Evolutionary conservation across 2,329 filamentous ascomycete species (phyloP).

Genomic region (Falciphora oryzae): DNA sequence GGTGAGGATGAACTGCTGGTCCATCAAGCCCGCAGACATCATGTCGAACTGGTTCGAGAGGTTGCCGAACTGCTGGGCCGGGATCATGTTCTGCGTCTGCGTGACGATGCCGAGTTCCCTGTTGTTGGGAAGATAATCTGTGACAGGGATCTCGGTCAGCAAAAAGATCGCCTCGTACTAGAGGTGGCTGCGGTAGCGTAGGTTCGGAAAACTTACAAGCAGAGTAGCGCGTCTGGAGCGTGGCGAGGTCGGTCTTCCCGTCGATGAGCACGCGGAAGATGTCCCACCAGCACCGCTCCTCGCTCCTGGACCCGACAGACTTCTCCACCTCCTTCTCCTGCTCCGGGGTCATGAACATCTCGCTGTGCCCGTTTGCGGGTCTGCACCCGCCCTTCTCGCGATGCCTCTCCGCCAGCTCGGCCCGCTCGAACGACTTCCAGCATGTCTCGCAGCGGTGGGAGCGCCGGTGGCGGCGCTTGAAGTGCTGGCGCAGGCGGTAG

Average conservation of each 20-base stretch:
- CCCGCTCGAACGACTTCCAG: conserved; percentile 7
- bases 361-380: not conserved
- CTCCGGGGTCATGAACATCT: conserved; percentile 7
- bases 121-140: not conserved
- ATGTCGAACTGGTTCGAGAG: not conserved
- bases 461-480: conserved; percentile 7
- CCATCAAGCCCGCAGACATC: not conserved
- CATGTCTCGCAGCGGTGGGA: conserved; percentile 7
- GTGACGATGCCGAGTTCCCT: too few relatives aligned
- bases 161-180: not conserved
- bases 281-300: conserved; percentile 11
- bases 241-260: not conserved
- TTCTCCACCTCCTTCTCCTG: conserved; percentile 9
- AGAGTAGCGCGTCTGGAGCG: conserved; percentile 4
- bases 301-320: not conserved
- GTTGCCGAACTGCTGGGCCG: not conserved
- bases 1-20: not conserved
- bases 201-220: conserved; percentile 1
- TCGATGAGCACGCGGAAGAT: conserved; percentile 5
- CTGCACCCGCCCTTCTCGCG: not conserved
- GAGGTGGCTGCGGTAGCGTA: not conserved
- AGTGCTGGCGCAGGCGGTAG: conserved; percentile 10
- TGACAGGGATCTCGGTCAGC: not conserved
- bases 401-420: not conserved
- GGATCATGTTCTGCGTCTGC: not conserved